Conservation (phyloP, 2,329 filamentous ascomycete genomes). For the Stagonosporopsis chrysanthemi region DNA sequence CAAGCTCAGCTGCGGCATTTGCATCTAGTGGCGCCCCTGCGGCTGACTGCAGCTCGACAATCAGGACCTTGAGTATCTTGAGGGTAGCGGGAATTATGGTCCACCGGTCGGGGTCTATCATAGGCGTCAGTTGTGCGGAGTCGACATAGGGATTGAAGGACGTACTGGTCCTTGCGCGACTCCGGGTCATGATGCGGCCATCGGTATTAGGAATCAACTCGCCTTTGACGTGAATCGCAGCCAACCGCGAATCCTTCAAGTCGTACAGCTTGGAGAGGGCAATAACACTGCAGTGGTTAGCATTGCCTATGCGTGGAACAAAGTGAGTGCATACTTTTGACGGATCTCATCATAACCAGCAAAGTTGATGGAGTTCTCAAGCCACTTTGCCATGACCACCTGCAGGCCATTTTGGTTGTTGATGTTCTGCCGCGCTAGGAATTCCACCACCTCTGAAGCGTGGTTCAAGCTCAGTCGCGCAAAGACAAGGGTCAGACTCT, state of each 20-base stretch:
- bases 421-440: slow-evolving; percentile 84
- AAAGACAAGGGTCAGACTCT: slow-evolving; percentile 94
- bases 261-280: slow-evolving; percentile 91
- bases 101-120: slow-evolving; percentile 81
- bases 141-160: slow-evolving; percentile 7
- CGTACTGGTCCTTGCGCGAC: slow-evolving; percentile 82
- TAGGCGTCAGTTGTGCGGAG: slow-evolving; percentile 20
- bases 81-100: slow-evolving; percentile 86
- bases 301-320: background rate
- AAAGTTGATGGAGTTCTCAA: slow-evolving; percentile 96
- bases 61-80: slow-evolving; percentile 95
- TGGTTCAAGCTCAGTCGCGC: slow-evolving; percentile 86
- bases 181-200: slow-evolving; percentile 91
- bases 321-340: slow-evolving; percentile 73
- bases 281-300: slow-evolving; percentile 70
- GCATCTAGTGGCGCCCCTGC: slow-evolving; percentile 69
- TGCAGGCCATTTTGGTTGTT: slow-evolving; percentile 81
- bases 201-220: slow-evolving; percentile 79
- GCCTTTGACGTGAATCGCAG: slow-evolving; percentile 85
- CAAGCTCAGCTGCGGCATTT: slow-evolving; percentile 66
- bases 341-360: slow-evolving; percentile 98
- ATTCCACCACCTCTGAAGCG: slow-evolving; percentile 88
- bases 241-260: slow-evolving; percentile 80
- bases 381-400: slow-evolving; percentile 91
- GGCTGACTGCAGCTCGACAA: slow-evolving; percentile 87